Evolutionary conservation across 2,329 filamentous ascomycete genomes (phyloP).

Genomic region (Fusarium algeriense): DNA sequence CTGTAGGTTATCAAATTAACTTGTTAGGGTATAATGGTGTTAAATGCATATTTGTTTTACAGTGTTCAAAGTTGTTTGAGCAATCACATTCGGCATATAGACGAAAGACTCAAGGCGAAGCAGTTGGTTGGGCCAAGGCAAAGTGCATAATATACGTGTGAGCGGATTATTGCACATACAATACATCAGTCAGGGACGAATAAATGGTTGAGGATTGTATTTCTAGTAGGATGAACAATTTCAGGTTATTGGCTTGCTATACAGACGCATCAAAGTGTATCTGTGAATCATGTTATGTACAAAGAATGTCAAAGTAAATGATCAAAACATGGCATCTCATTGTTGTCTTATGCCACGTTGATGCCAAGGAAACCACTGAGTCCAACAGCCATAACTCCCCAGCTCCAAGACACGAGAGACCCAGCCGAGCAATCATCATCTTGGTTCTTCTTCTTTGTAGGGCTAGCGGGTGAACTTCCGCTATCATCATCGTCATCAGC

Average conservation of each 20-base stretch:
- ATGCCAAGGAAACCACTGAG: slow-evolving; percentile 15
- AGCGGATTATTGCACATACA: no score
- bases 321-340: not conserved
- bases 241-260: not conserved
- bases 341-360: not conserved
- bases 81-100: no score
- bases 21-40: no score
- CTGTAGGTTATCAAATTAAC: no score
- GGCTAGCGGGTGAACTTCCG: not conserved
- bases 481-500: not conserved
- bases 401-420: not conserved
- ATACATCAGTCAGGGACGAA: no score
- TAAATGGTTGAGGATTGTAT: no score
- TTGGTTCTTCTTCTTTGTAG: not conserved
- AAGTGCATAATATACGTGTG: no score
- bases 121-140: no score
- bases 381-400: slow-evolving; percentile 15
- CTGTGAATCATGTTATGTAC: not conserved
- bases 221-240: accelerated
- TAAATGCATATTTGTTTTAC: no score
- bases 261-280: not conserved
- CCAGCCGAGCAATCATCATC: slow-evolving; percentile 24
- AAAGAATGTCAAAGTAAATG: not conserved
- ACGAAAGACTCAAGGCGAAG: no score
- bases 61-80: no score